Conservation (phyloP, 75 land plant genomes). For the Sequoiadendron giganteum region DNA sequence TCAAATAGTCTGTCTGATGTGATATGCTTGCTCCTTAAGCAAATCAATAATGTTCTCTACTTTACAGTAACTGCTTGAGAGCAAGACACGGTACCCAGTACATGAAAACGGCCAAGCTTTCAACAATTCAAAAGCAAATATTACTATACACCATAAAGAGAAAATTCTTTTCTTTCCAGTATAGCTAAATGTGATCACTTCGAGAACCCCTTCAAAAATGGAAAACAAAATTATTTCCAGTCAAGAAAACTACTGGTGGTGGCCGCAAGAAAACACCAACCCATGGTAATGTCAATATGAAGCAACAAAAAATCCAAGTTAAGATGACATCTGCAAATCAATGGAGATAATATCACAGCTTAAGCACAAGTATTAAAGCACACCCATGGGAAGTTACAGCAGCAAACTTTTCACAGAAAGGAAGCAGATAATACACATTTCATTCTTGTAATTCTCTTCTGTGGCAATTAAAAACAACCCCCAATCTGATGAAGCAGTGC, state of each 20-base stretch:
- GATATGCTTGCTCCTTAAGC: not conserved
- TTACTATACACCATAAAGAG: not conserved
- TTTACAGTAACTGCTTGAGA: not conserved
- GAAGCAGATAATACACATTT: not conserved
- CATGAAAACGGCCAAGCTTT: not conserved
- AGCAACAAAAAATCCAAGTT: not conserved
- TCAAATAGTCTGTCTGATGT: not conserved
- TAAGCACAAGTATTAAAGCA: not conserved
- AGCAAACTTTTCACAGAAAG: not conserved
- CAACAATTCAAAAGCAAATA: conserved; percentile 1
- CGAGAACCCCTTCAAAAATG: not conserved
- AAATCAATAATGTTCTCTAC: not conserved
- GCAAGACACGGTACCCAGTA: not conserved
- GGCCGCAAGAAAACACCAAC: not conserved
- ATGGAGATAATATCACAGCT: not conserved
- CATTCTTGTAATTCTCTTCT: not conserved
- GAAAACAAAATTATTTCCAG: not conserved
- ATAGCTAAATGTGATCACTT: not conserved
- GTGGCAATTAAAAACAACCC: not conserved
- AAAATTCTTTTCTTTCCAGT: not conserved
- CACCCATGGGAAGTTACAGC: not conserved
- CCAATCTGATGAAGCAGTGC: not conserved
- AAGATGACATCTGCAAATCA: not conserved
- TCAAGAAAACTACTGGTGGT: not conserved
- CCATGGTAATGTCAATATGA: not conserved